Percentiles rank a stretch among this genome's conserved stretches.
These are phyloP conservation scores for Ustilago trichophora DNA, from an alignment of 1,284 basidiomycete species.

Conservation along the genomic window DNA sequence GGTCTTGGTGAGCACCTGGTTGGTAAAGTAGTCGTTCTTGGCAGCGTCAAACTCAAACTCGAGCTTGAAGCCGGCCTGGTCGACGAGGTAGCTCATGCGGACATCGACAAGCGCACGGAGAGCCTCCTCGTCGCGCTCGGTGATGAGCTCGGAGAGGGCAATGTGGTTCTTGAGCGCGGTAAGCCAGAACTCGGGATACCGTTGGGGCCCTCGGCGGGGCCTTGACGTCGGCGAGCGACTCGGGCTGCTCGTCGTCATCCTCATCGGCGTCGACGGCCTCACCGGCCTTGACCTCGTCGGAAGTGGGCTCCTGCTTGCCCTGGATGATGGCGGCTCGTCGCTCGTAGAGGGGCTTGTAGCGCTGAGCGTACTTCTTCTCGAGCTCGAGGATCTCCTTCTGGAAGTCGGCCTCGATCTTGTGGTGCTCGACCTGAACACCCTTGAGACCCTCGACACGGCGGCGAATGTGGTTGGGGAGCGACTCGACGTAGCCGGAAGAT, in stretches of 20 bases:
- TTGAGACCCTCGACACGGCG: slow-evolving; percentile 89
- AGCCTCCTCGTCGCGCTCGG: slow-evolving; percentile 84
- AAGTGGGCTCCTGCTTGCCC: slow-evolving; percentile 78
- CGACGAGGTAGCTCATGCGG: slow-evolving; percentile 76
- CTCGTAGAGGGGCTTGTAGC: slow-evolving; percentile 86
- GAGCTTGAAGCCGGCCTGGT: slow-evolving; percentile 87
- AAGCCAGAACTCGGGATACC: slow-evolving; percentile 97
- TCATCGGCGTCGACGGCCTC: slow-evolving; percentile 73
- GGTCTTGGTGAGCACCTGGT: slow-evolving; percentile 85
- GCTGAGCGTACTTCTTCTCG: slow-evolving; percentile 93
- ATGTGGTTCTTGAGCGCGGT: slow-evolving; percentile 92
- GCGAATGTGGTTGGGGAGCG: slow-evolving; percentile 82
- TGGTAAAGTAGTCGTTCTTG: slow-evolving; percentile 86
- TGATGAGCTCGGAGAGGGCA: slow-evolving; percentile 87
- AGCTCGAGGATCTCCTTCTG: slow-evolving; percentile 95
- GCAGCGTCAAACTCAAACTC: slow-evolving; percentile 77
- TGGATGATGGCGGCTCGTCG: slow-evolving; percentile 84
- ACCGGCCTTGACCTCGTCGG: slow-evolving; percentile 84
- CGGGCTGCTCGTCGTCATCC: slow-evolving; percentile 68
- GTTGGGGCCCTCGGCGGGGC: slow-evolving; percentile 68
- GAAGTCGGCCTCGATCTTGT: slow-evolving; percentile 92
- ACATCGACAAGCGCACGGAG: slow-evolving; percentile 77
- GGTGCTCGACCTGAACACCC: slow-evolving; percentile 91
- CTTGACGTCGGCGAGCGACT: slow-evolving; percentile 68
- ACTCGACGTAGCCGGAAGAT: slow-evolving; percentile 87